Evolutionary conservation across 495 filamentous ascomycete genomes (phyloP).

Genomic region (Staphylotrichum longicolle): DNA sequence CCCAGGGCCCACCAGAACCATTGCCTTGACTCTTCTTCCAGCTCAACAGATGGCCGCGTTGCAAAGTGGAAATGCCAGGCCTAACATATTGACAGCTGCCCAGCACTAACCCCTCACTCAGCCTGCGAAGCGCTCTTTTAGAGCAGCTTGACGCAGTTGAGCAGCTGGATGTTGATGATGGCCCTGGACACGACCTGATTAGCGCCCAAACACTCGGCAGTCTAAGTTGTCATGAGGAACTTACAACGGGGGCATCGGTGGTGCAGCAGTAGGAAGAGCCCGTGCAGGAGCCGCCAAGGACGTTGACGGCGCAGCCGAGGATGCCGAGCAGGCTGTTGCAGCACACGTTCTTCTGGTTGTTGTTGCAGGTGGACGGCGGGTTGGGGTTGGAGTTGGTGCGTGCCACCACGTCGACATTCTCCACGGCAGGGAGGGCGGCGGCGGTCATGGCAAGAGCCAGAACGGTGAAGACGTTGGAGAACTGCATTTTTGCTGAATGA

Average conservation of each 20-base stretch:
- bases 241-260: conserved; percentile 2
- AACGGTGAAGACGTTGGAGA: conserved; percentile 15
- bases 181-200: not conserved
- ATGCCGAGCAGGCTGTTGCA: conserved; percentile 16
- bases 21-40: not conserved
- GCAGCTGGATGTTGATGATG: conserved; percentile 10
- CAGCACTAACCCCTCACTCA: not conserved
- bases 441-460: conserved; percentile 20
- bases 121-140: not conserved
- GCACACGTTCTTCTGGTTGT: conserved; percentile 18
- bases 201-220: not conserved
- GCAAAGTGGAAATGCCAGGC: not conserved
- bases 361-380: not conserved
- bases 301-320: conserved; percentile 8
- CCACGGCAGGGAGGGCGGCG: conserved; percentile 14
- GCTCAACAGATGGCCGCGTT: not conserved
- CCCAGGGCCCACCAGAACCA: not conserved
- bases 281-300: conserved; percentile 10
- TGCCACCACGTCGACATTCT: not conserved
- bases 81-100: not conserved
- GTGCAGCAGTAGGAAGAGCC: conserved; percentile 19
- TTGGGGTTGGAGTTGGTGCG: conserved; percentile 14
- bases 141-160: conserved; percentile 17
- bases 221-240: too few species aligned
- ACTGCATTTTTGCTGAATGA: conserved; percentile 19